phyloP scores from a whole-genome alignment of 495 filamentous ascomycete species.

The Emericellopsis terricola region DNA sequence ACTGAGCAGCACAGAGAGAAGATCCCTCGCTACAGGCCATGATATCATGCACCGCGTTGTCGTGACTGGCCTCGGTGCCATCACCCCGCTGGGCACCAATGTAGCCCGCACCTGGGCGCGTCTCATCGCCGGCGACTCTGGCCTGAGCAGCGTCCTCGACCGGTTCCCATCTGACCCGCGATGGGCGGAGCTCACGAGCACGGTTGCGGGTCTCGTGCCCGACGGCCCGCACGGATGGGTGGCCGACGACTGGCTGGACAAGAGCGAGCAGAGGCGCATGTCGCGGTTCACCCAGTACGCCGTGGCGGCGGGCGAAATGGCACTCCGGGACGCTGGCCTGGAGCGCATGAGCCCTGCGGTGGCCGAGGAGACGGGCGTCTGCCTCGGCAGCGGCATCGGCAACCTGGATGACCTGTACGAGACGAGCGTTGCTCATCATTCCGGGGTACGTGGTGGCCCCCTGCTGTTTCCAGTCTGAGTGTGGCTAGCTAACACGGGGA shows the following conservation, averaged over 20 bases:
- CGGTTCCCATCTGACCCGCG: conserved; percentile 27
- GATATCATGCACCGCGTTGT: conserved; percentile 76
- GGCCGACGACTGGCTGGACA: conserved; percentile 56
- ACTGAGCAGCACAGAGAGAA: too few species aligned
- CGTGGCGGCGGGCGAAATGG: conserved; percentile 72
- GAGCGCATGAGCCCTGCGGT: conserved; percentile 40
- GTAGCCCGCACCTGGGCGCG: conserved; percentile 62
- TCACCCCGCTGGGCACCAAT: conserved; percentile 81
- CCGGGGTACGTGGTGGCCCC: conserved; percentile 35
- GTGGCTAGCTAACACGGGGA: neutral
- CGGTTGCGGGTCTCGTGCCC: conserved; percentile 72
- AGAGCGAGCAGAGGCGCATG: conserved; percentile 64
- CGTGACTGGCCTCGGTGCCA: conserved; percentile 81
- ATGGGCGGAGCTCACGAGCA: conserved; percentile 59
- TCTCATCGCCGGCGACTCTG: conserved; percentile 61
- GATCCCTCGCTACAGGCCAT: too few species aligned
- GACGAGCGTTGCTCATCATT: conserved; percentile 58
- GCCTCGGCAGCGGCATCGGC: conserved; percentile 90
- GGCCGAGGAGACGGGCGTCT: conserved; percentile 65
- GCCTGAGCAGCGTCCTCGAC: conserved; percentile 50
- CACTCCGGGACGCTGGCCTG: conserved; percentile 72
- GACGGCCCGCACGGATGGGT: conserved; percentile 27
- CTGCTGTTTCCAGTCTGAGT: neutral
- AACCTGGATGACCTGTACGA: conserved; percentile 79
- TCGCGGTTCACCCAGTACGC: conserved; percentile 87